Conservation (phyloP, 2,329 filamentous ascomycete species). For the Sporothrix sp. region DNA sequence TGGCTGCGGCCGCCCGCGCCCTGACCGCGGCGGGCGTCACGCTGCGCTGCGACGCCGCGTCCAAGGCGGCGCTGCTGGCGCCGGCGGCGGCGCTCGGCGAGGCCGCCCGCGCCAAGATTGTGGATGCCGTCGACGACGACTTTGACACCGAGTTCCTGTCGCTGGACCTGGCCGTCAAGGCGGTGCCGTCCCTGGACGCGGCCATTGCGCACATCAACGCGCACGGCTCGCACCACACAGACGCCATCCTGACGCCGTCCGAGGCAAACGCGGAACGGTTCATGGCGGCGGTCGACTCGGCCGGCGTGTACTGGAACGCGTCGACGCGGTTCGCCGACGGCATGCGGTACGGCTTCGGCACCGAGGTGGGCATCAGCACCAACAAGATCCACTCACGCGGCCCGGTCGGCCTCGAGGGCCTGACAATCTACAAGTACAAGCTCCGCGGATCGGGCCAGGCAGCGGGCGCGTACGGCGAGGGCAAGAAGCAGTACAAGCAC, state of each 20-base stretch:
- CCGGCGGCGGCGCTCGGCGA: slow-evolving; percentile 24
- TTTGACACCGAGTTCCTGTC: slow-evolving; percentile 86
- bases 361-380: slow-evolving; percentile 95
- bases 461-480: slow-evolving; percentile 64
- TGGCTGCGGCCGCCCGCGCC: slow-evolving; percentile 60
- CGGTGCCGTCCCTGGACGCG: slow-evolving; percentile 55
- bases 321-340: slow-evolving; percentile 92
- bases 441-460: slow-evolving; percentile 74
- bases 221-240: slow-evolving; percentile 90
- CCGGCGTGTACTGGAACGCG: slow-evolving; percentile 94
- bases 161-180: slow-evolving; percentile 74
- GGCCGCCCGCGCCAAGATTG: slow-evolving; percentile 35
- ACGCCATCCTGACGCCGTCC: slow-evolving; percentile 72
- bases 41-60: slow-evolving; percentile 65
- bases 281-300: slow-evolving; percentile 76
- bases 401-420: slow-evolving; percentile 83
- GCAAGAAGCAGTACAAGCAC: slow-evolving; percentile 50
- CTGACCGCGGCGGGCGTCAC: slow-evolving; percentile 69
- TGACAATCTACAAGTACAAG: slow-evolving; percentile 97
- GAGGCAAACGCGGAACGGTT: slow-evolving; percentile 64
- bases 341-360: slow-evolving; percentile 95
- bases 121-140: slow-evolving; percentile 59
- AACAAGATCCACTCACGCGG: slow-evolving; percentile 96
- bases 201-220: slow-evolving; percentile 85
- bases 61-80: slow-evolving; percentile 49